Base-by-base conservation (phyloP, 257 asterid species). In the Salvia rosmarinus region DNA sequence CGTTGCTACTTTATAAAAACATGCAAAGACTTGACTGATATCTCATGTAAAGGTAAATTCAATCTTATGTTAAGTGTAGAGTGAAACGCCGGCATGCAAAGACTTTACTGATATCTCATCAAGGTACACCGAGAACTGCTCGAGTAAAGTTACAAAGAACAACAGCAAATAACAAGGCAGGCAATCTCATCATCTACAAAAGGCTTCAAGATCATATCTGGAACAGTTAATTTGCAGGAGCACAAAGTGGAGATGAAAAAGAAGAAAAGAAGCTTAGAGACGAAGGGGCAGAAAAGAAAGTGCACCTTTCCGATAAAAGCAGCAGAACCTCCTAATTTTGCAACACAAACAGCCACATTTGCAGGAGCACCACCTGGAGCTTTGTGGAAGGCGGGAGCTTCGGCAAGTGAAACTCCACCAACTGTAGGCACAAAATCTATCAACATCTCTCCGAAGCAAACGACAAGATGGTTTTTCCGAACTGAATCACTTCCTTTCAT, bases 311-410 rank as follows among this genome's bases (percentile, higher is more conserved):
- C 98, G 42, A 93, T 78, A 75, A 93, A 82, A 61, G 98, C 95
- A n/a, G 98, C 72, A 43, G 94, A 82, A 60, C 97, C 97, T 57
- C 98, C 98, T 47, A 93, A 68, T 79, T 83, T 90, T 4, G 97
- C 78, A 62, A 93, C 62, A 67, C 97, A 85, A 61, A 90, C 96
- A 70, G 98, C 94, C 40, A 93, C 98, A 71, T 93, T 93, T 52
- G 98, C 98, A 30, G 88, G 88, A 72, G 98, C 98, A 64, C 98
- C 98, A 44, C 97, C 98, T 0, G 88, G 87, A 60, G 96, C 96
- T 82, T 91, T 94, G 52, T 84, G 75, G 68, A 94, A 94, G 68
- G 95, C 85, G 58, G 99, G 93, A 67, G 96, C 96, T 82, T 91
- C 96, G 19, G 96, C 96, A 67, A 94, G 89, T 59, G 99, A 91